Evolutionary conservation across 805 yeast species (phyloP), one percentile per base, ranked within the genome.

Genomic region (Zygotorulaspora danielsina): DNA sequence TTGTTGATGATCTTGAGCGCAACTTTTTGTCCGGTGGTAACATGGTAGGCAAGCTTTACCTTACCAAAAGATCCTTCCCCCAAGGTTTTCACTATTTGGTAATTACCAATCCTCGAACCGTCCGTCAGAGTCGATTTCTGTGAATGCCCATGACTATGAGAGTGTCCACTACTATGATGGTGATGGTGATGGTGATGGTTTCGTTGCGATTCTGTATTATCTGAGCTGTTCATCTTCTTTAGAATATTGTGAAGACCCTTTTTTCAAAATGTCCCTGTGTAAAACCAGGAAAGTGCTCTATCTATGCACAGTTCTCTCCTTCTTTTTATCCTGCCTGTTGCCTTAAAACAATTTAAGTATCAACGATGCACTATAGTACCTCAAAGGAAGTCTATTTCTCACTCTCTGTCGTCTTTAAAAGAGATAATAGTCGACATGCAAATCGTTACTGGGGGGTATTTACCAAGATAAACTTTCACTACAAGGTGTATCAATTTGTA

Each of bases 41-140:
- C 70, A 63, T 90, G 96, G 59, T 81, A 84, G 13, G 95, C 95
- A 53, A 89, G 70, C 60, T 89, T 89, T 48, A 89, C 97, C 59
- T 90, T 90, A 54, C 97, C 97, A 59, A 89, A 89, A 0, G 96
- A 88, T 17, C 97, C 97, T 59, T 89, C 97, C 25, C 97, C 97
- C 16, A 89, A 69, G 3, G 96, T 88, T 61, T 88, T 85, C 51
- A 89, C 84, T 38, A 89, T 82, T 61, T 89, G 96, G 66, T 90
- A 89, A 50, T 90, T 83, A 13, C 97, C 98, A 36, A 93, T 86
- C 42, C 89, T 55, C 12, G 68, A 63, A 6, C 68, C 70, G 21
- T 57, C 63, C 13, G 57, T 45, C 20, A 55, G 46, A 25, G 50
- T 39, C 15, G 55, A 42, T 15, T 44, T 29, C 28, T 42, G 46